Evolutionary conservation across 2,329 filamentous ascomycete species (phyloP).

Genomic region (Paracoccidioides lutzii): DNA sequence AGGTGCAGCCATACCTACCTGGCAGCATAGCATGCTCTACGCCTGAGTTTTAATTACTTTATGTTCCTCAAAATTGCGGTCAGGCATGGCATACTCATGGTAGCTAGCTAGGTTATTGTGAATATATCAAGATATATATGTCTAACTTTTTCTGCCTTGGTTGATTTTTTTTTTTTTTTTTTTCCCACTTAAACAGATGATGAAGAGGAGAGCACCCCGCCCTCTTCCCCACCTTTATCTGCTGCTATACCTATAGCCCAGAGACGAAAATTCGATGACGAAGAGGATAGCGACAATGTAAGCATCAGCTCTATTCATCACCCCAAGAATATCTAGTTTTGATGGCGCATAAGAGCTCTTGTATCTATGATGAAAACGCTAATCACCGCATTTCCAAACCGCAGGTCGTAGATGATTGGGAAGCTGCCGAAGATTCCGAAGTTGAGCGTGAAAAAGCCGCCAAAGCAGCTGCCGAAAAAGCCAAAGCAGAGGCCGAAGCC

Average conservation of each 20-base stretch:
- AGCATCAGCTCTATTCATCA: constrained; percentile 12
- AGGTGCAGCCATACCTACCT: not conserved
- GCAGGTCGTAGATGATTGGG: constrained; percentile 90
- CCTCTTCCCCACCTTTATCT: constrained; percentile 33
- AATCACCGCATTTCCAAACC: constrained; percentile 1
- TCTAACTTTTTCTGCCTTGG: not conserved
- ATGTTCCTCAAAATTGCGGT: not conserved
- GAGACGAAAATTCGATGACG: constrained; percentile 74
- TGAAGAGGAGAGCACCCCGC: constrained; percentile 43
- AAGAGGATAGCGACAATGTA: constrained; percentile 76
- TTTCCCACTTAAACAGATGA: constrained; percentile 18
- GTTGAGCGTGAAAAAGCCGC: constrained; percentile 90
- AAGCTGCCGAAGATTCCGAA: constrained; percentile 91
- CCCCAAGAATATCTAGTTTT: not conserved
- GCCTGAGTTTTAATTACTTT: not conserved
- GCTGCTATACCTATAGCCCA: constrained; percentile 25
- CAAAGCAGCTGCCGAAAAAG: constrained; percentile 74
- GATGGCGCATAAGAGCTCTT: not conserved
- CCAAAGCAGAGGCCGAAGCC: constrained; percentile 76
- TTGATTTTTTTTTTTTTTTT: not conserved
- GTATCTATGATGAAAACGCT: constrained; percentile 3
- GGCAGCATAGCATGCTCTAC: not conserved
- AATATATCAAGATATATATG: not conserved
- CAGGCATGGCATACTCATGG: not conserved
- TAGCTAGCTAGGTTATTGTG: not conserved